phyloP scores from a whole-genome alignment of 331 rosid genomes.

The Acacia concinna region DNA sequence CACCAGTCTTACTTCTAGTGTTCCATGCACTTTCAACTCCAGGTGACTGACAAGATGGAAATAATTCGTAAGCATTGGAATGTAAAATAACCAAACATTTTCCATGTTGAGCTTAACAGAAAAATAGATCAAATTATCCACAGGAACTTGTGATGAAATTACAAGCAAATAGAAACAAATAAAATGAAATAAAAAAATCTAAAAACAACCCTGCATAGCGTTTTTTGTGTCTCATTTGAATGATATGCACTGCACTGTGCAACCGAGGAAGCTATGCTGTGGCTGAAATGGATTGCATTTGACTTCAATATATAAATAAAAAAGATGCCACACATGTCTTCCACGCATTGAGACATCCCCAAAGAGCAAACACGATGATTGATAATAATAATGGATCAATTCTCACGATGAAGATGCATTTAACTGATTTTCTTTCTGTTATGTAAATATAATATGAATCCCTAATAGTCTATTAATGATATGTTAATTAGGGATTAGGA shows the following conservation, averaged over 20 bases:
- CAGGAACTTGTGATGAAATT: neutral
- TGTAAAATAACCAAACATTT: neutral
- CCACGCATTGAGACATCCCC: neutral
- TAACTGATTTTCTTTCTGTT: neutral
- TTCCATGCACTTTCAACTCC: constrained; percentile 83
- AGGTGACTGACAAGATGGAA: constrained; percentile 53
- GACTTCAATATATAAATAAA: neutral
- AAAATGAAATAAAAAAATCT: neutral
- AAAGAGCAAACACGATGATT: neutral
- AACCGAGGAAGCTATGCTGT: neutral
- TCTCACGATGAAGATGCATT: neutral
- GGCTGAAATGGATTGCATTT: constrained; percentile 1
- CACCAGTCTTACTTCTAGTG: constrained; percentile 82
- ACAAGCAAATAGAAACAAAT: neutral
- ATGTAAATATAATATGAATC: no score
- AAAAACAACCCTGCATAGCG: neutral
- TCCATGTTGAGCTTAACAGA: neutral
- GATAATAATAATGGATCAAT: neutral
- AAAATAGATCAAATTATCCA: neutral
- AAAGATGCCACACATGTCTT: neutral
- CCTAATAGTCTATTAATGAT: no score
- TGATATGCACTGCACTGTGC: neutral
- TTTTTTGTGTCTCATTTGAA: neutral
- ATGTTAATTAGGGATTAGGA: no score
- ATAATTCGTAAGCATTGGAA: constrained; percentile 16